Percentiles rank a stretch among this genome's conserved stretches.
Evolutionary conservation across 345 rosid species (phyloP).

Genomic region (Dipteronia sinensis): DNA sequence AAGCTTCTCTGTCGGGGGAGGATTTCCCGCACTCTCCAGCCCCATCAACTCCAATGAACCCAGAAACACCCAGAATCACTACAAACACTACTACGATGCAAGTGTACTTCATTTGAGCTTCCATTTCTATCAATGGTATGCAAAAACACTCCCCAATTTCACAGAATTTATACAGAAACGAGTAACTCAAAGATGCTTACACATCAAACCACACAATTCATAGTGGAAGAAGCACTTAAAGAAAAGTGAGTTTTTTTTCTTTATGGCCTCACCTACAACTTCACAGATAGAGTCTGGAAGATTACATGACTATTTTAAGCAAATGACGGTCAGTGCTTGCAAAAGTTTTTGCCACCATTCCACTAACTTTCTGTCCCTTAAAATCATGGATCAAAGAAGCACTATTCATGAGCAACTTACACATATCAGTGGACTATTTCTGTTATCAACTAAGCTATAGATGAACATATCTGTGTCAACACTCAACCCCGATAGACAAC

Average conservation of each 20-base stretch:
- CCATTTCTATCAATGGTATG: slow-evolving; percentile 42
- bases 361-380: slow-evolving; percentile 25
- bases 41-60: slow-evolving; percentile 47
- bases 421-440: slow-evolving; percentile 17
- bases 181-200: slow-evolving; percentile 22
- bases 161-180: slow-evolving; percentile 46
- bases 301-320: slow-evolving; percentile 32
- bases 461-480: neutral
- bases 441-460: slow-evolving; percentile 8
- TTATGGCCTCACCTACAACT: slow-evolving; percentile 54
- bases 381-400: slow-evolving; percentile 15
- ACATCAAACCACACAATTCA: slow-evolving; percentile 34
- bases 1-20: slow-evolving; percentile 79
- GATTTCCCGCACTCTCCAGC: slow-evolving; percentile 82
- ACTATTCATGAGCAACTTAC: slow-evolving; percentile 36
- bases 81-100: slow-evolving; percentile 44
- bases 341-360: slow-evolving; percentile 30
- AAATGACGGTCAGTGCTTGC: slow-evolving; percentile 30
- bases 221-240: slow-evolving; percentile 70
- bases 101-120: slow-evolving; percentile 36
- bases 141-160: slow-evolving; percentile 20
- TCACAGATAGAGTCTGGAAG: slow-evolving; percentile 12
- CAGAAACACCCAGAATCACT: slow-evolving; percentile 36
- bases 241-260: slow-evolving; percentile 14
- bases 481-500: neutral